Evolutionary conservation across 1,284 basidiomycete species (phyloP), one percentile per base, ranked within the genome.

Genomic region (Acaromyces ingoldii): DNA sequence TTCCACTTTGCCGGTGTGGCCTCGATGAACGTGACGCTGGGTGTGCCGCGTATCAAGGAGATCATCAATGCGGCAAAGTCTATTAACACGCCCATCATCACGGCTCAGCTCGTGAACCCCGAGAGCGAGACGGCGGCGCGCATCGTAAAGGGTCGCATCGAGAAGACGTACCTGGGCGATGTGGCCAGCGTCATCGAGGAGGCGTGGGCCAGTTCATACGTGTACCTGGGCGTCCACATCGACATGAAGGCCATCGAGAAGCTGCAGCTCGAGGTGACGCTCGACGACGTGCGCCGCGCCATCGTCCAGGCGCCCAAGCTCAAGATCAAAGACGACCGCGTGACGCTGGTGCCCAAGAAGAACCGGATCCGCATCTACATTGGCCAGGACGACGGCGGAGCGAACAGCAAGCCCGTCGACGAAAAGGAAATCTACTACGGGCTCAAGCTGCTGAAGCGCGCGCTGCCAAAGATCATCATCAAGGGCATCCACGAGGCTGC

Each of bases 1-100:
- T 99, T 99, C 85, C 95, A 99, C 81, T 98, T 98, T 79, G 95
- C 95, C 70, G 95, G 95, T 81, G 92, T 99, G 61, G 95, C 95
- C 10, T 95, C 92, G 30, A 99, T 98, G 95, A 98, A 97, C 79
- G 91, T 99, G 65, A 99, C 95, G 1, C 84, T 98, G 36, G 95
- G 95, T 81, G 95, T 98, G 10, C 95, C 95, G 21, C 92, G 95
- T 76, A 98, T 99, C 79, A 98, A 98, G 78, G 95, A 99, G 77
- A 98, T 98, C 69, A 98, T 99, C 81, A 99, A 98, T 67, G 95
- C 92, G 2, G 90, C 93, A 36, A 98, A 97, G 78, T 78, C 82
- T 40, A 98, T 99, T 78, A 93, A 89, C 68, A 98, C 95, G 2
- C 95, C 95, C 1, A 97, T 99, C 75, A 98, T 99, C 76, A 92